A percentile compares a stretch with the other conserved stretches of the same genome.
phyloP scores from a whole-genome alignment of 176 grass and related monocot genomes.

The Rhynchospora tenuis region DNA sequence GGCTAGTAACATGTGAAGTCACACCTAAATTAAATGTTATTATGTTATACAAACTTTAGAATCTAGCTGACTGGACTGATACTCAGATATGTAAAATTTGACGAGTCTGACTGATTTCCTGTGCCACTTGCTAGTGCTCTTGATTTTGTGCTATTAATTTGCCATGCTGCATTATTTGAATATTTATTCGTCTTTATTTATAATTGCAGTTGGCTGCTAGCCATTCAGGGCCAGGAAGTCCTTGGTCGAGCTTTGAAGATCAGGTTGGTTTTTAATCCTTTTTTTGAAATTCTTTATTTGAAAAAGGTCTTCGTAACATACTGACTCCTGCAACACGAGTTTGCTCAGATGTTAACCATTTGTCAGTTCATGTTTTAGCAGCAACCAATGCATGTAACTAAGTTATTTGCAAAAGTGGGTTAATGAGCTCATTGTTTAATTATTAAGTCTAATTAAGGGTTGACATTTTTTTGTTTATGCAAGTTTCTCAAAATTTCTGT shows the following conservation, averaged over 20 bases:
- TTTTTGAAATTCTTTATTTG: not conserved
- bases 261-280: conserved; percentile 58
- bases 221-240: conserved; percentile 61
- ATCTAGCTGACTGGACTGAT: not conserved
- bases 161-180: not conserved
- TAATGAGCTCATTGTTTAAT: conserved; percentile 1
- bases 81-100: no score
- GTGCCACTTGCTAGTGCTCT: not conserved
- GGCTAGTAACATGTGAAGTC: not conserved
- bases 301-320: not conserved
- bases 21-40: not conserved
- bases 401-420: not conserved
- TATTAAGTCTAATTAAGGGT: not conserved
- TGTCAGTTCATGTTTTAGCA: not conserved
- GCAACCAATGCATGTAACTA: not conserved
- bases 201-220: conserved; percentile 63
- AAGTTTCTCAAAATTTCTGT: not conserved
- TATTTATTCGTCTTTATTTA: conserved; percentile 19
- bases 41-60: no score
- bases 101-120: not conserved
- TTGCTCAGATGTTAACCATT: not conserved
- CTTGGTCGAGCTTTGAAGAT: conserved; percentile 98
- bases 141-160: not conserved
- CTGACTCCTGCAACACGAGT: not conserved
- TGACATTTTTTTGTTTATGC: not conserved